Evolutionary conservation across 805 yeast genomes (phyloP).

Genomic region (Ogataea paradorogensis): DNA sequence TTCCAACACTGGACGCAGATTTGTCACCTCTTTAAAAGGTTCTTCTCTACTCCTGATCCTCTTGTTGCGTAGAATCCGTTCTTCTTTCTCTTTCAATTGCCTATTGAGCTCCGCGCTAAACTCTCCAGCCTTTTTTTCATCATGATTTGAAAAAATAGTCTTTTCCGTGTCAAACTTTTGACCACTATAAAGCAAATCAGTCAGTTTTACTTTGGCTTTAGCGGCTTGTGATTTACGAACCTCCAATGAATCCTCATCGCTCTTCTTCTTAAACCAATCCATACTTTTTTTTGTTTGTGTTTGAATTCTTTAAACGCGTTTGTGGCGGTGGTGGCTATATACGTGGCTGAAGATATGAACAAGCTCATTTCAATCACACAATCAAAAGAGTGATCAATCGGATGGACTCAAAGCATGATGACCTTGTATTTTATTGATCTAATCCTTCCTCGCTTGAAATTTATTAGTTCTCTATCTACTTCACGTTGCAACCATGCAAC

Average conservation of each 20-base stretch:
- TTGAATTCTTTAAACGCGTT: conserved; percentile 4
- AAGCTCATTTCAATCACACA: neutral
- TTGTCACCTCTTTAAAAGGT: conserved; percentile 3
- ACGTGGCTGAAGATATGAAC: neutral
- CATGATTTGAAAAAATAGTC: conserved; percentile 9
- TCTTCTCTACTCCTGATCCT: conserved; percentile 7
- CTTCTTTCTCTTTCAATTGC: conserved; percentile 20
- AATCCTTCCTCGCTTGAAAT: no score
- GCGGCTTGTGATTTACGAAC: conserved; percentile 16
- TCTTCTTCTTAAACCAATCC: conserved; percentile 8
- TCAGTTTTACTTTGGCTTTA: conserved; percentile 14
- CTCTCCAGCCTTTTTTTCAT: conserved; percentile 14
- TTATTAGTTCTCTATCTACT: neutral
- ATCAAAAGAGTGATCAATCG: no score
- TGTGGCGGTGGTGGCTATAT: conserved; percentile 3
- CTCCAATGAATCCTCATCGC: conserved; percentile 20
- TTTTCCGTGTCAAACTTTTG: conserved; percentile 9
- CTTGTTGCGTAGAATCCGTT: conserved; percentile 10
- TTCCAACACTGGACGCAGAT: conserved; percentile 4
- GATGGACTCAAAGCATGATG: no score
- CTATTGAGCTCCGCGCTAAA: conserved; percentile 18
- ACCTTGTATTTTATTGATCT: no score
- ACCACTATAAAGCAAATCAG: conserved; percentile 14
- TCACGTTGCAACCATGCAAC: no score
- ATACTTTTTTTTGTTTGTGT: conserved; percentile 8